Conservation (phyloP, 225 moss, liverwort and hornwort species). For the Asterella californica region DNA sequence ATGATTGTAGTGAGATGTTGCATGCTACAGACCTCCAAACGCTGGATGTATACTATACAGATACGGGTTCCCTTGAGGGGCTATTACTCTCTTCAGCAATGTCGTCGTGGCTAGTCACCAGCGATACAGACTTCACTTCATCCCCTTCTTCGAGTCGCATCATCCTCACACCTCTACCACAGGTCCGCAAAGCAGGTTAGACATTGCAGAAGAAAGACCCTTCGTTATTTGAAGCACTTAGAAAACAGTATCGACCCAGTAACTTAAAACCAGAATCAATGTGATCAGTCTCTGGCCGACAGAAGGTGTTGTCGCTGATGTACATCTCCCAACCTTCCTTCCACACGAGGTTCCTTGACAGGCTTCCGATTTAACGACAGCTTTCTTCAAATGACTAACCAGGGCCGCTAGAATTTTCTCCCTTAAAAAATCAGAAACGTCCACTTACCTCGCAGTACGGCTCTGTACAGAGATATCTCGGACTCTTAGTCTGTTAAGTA, state of each 20-base stretch:
- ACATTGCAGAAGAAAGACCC: background rate
- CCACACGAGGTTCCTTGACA: background rate
- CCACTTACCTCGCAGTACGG: slow-evolving; percentile 76
- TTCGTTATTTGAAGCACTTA: background rate
- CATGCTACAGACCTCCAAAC: background rate
- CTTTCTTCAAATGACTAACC: background rate
- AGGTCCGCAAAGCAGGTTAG: slow-evolving; percentile 8
- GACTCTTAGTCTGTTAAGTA: slow-evolving; percentile 87
- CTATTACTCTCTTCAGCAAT: slow-evolving; percentile 20
- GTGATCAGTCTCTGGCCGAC: background rate
- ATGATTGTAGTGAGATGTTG: background rate
- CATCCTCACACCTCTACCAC: slow-evolving; percentile 74
- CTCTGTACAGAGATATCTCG: slow-evolving; percentile 93
- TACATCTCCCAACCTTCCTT: background rate
- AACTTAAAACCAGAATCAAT: background rate
- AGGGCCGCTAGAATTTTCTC: too few relatives aligned
- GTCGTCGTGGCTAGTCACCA: slow-evolving; percentile 60
- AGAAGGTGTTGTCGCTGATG: background rate
- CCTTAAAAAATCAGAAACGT: background rate
- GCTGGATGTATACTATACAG: slow-evolving; percentile 21
- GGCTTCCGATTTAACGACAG: background rate
- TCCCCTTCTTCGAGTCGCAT: slow-evolving; percentile 84
- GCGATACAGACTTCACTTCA: slow-evolving; percentile 80
- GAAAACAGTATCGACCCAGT: too few relatives aligned
- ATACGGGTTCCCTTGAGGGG: slow-evolving; percentile 22